A percentile compares a stretch with the other conserved stretches of the same genome.
phyloP scores from a whole-genome alignment of 371 early-diverging fungal genomes.

The Coemansia sp. region DNA sequence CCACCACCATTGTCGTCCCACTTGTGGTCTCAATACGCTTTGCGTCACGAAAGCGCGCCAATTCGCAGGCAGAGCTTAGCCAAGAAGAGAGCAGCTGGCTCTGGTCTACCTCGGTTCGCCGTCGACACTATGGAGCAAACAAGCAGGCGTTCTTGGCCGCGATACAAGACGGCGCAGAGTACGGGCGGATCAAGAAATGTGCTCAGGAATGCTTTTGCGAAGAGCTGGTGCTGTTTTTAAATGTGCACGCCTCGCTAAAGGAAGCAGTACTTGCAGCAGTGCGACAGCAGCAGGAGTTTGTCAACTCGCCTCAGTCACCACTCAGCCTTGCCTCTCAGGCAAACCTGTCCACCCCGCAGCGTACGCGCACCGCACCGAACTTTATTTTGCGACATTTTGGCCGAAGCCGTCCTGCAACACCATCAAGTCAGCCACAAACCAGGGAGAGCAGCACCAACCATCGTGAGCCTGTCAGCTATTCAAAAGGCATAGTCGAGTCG shows the following conservation, averaged over 20 bases:
- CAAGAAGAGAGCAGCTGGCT: slow-evolving; percentile 11
- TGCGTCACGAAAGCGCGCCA: neutral
- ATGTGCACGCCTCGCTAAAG: slow-evolving; percentile 25
- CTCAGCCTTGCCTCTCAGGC: too few species aligned
- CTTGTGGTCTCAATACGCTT: slow-evolving; percentile 10
- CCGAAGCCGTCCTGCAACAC: neutral
- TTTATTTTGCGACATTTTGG: neutral
- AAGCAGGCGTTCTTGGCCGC: slow-evolving; percentile 25
- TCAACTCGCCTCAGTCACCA: neutral
- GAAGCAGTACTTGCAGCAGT: neutral
- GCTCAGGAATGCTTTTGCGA: slow-evolving; percentile 24
- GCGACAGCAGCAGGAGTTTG: neutral
- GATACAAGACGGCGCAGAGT: slow-evolving; percentile 23
- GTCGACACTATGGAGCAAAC: slow-evolving; percentile 12
- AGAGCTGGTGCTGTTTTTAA: slow-evolving; percentile 23
- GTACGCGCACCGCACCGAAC: neutral
- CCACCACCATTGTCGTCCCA: slow-evolving; percentile 13
- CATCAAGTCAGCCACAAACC: neutral
- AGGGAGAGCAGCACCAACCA: too few species aligned
- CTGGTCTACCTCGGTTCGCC: slow-evolving; percentile 3
- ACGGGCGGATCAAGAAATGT: slow-evolving; percentile 7
- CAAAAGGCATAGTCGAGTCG: slow-evolving; percentile 16
- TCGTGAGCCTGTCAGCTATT: neutral
- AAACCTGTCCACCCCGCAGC: neutral
- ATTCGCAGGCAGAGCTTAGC: neutral